Conservation (phyloP, 495 filamentous ascomycete species). For the Oleoguttula mirabilis region DNA sequence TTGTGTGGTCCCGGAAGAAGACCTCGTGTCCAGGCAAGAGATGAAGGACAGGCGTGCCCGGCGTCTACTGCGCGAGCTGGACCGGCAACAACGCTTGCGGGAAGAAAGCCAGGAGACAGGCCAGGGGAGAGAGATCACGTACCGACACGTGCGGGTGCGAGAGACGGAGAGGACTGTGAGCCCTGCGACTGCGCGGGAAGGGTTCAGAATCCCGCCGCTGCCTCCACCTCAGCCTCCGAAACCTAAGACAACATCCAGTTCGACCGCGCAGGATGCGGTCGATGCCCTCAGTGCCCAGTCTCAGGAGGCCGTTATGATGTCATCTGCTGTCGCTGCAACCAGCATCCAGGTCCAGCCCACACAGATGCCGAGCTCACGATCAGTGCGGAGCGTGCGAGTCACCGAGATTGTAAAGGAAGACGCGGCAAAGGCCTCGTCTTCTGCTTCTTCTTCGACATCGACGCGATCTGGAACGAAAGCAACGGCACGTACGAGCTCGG, state of each 20-base stretch:
- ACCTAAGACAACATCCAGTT: not conserved
- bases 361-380: too few relatives aligned
- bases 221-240: not conserved
- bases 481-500: too few relatives aligned
- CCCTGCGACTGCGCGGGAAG: not conserved
- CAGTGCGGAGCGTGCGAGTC: too few relatives aligned
- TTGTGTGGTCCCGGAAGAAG: conserved; percentile 10
- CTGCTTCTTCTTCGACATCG: not conserved
- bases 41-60: not conserved
- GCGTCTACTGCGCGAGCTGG: not conserved
- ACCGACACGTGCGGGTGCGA: conserved; percentile 10
- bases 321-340: too few relatives aligned
- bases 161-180: not conserved
- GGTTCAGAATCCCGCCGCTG: not conserved
- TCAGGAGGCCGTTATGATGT: not conserved
- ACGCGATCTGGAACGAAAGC: not conserved
- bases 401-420: too few relatives aligned
- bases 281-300: conserved; percentile 3
- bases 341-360: too few relatives aligned
- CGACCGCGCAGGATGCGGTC: conserved; percentile 8
- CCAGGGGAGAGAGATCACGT: conserved; percentile 6
- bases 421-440: not conserved
- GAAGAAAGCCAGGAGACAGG: conserved; percentile 1
- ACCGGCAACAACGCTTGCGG: not conserved
- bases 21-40: conserved; percentile 8